Evolutionary conservation across 306 rosid species (phyloP).

Genomic region (Gleditsia sinensis): DNA sequence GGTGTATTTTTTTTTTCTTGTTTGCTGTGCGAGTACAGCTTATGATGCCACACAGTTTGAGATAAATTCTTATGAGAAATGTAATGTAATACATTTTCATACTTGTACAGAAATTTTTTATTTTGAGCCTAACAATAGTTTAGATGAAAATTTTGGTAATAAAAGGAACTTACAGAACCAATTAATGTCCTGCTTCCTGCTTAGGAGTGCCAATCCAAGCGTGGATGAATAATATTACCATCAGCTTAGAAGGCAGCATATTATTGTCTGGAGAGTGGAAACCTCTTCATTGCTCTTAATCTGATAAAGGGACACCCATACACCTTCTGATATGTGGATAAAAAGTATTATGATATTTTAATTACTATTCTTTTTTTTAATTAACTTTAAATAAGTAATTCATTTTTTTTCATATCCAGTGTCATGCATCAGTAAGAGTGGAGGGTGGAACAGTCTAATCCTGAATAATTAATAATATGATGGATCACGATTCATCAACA

Average conservation of each 20-base stretch:
- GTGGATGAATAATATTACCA: neutral
- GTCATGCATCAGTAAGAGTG: neutral
- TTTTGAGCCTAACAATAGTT: neutral
- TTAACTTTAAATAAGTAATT: neutral
- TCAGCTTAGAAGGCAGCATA: slow-evolving; percentile 17
- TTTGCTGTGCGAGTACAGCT: neutral
- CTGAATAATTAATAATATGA: neutral
- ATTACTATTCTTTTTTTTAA: neutral
- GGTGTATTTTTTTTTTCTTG: too few relatives aligned
- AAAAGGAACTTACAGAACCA: slow-evolving; percentile 25
- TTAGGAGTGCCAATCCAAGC: slow-evolving; percentile 17
- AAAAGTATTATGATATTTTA: neutral
- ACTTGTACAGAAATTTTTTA: neutral
- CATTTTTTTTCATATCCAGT: neutral
- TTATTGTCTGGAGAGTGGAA: neutral
- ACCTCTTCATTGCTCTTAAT: neutral
- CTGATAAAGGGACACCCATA: neutral
- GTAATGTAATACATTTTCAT: neutral
- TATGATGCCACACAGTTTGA: too few relatives aligned
- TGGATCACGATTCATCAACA: neutral
- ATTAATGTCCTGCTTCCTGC: slow-evolving; percentile 26
- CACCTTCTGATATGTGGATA: neutral
- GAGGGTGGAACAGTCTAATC: too few relatives aligned
- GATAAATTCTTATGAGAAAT: neutral
- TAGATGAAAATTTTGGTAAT: neutral